Evolutionary conservation across 805 yeast genomes (phyloP).

Genomic region (Candida loeiensis): DNA sequence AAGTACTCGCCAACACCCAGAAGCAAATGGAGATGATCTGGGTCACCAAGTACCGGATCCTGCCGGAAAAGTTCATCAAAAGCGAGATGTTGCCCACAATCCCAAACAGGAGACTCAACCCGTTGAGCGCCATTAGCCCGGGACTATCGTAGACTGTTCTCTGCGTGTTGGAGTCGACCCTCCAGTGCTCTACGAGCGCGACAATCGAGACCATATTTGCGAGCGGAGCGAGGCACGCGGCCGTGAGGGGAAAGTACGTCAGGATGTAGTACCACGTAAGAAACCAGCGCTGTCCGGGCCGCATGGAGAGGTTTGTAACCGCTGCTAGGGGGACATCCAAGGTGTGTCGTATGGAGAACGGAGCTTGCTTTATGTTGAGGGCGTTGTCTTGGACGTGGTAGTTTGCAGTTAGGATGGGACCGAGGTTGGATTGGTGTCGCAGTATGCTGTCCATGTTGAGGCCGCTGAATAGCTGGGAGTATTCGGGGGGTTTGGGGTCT

Average conservation of each 20-base stretch:
- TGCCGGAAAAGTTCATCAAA: conserved; percentile 62
- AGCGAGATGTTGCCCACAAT: conserved; percentile 65
- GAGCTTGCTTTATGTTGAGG: conserved; percentile 4
- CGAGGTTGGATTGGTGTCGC: conserved; percentile 2
- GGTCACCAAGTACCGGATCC: conserved; percentile 54
- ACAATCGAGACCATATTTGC: conserved; percentile 72
- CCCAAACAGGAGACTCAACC: conserved; percentile 62
- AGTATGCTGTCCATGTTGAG: conserved; percentile 2
- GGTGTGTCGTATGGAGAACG: conserved; percentile 25
- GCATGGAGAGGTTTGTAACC: conserved; percentile 27
- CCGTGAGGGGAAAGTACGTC: conserved; percentile 67
- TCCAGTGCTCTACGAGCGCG: conserved; percentile 71
- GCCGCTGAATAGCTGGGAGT: conserved; percentile 4
- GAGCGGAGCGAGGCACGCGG: conserved; percentile 77
- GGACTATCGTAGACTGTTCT: conserved; percentile 29
- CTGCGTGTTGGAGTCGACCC: conserved; percentile 27
- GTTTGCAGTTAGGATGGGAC: conserved; percentile 4
- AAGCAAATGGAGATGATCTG: conserved; percentile 61
- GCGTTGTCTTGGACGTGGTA: conserved; percentile 5
- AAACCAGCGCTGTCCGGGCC: conserved; percentile 37
- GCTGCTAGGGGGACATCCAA: conserved; percentile 31
- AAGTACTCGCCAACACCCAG: conserved; percentile 57
- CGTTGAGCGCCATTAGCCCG: conserved; percentile 54
- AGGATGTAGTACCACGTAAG: conserved; percentile 64
- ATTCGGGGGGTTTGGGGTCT: too few relatives aligned